phyloP scores from a whole-genome alignment of 2,329 filamentous ascomycete genomes.

The Teratosphaeria epicoccoides region DNA sequence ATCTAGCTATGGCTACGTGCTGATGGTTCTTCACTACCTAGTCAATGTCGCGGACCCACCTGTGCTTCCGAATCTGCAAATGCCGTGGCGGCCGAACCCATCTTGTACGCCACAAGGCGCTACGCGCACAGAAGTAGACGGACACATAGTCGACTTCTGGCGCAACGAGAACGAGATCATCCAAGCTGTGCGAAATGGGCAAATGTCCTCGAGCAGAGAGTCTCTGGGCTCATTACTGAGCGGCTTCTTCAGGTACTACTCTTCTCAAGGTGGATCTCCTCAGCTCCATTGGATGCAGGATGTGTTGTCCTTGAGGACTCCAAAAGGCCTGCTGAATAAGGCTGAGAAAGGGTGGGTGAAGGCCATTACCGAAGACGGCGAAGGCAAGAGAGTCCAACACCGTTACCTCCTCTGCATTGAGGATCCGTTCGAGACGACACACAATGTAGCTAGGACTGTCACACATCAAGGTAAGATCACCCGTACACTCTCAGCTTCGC shows the following conservation, averaged over 20 bases:
- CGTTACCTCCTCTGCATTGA: constrained; percentile 83
- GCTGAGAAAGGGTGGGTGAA: constrained; percentile 74
- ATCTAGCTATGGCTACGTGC: constrained; percentile 80
- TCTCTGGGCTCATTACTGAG: constrained; percentile 60
- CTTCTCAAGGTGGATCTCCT: constrained; percentile 40
- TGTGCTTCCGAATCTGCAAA: constrained; percentile 74
- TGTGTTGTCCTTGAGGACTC: constrained; percentile 64
- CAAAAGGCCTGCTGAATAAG: constrained; percentile 61
- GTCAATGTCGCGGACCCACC: constrained; percentile 72
- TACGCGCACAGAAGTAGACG: constrained; percentile 34
- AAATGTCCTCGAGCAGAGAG: constrained; percentile 58
- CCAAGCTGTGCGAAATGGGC: constrained; percentile 45
- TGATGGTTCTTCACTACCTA: constrained; percentile 87
- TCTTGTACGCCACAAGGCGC: constrained; percentile 16
- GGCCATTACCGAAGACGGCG: constrained; percentile 57
- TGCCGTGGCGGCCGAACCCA: constrained; percentile 37
- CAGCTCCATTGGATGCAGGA: constrained; percentile 73
- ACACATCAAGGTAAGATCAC: constrained; percentile 45
- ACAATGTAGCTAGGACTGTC: constrained; percentile 82
- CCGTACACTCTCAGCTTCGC: neutral
- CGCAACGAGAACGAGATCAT: constrained; percentile 60
- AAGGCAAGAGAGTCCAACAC: constrained; percentile 54
- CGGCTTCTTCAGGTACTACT: constrained; percentile 81
- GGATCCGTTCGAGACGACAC: constrained; percentile 78
- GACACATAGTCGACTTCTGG: constrained; percentile 65